phyloP scores from a whole-genome alignment of 176 grass and related monocot species.

The Paspalum vaginatum region DNA sequence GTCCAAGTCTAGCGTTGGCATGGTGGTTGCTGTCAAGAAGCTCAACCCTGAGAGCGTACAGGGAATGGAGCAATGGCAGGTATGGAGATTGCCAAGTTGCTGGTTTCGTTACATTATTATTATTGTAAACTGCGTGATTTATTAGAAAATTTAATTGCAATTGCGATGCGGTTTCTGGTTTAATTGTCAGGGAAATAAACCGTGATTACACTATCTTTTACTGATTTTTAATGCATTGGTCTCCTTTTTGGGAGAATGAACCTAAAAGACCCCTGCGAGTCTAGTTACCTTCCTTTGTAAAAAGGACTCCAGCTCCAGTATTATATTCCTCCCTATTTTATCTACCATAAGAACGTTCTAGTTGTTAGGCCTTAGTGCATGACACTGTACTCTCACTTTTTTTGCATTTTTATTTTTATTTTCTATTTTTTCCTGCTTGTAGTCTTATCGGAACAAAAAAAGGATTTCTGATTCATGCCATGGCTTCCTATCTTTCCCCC shows the following conservation, averaged over 20 bases:
- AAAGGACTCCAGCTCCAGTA: background rate
- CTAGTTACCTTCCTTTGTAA: background rate
- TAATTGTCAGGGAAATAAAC: background rate
- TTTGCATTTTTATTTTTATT: background rate
- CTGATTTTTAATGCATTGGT: slow-evolving; percentile 14
- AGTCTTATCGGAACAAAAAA: background rate
- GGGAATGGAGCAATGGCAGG: slow-evolving; percentile 94
- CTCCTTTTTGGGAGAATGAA: background rate
- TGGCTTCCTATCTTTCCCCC: background rate
- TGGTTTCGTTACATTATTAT: background rate
- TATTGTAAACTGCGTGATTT: background rate
- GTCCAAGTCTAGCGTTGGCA: slow-evolving; percentile 38
- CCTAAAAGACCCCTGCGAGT: background rate
- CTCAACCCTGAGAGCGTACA: slow-evolving; percentile 89
- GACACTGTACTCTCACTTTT: slow-evolving; percentile 2
- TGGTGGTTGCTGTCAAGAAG: slow-evolving; percentile 81
- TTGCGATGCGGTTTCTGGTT: background rate
- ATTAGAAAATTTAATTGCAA: background rate
- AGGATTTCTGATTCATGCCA: background rate
- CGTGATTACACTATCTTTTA: background rate
- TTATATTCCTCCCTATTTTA: background rate
- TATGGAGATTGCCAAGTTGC: background rate
- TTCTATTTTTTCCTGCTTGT: background rate
- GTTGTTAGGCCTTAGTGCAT: slow-evolving; percentile 29
- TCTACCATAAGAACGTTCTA: background rate